These are phyloP conservation scores for Reticulascus tulasneorum DNA, from an alignment of 2,329 filamentous ascomycete genomes.

Conservation along the genomic window DNA sequence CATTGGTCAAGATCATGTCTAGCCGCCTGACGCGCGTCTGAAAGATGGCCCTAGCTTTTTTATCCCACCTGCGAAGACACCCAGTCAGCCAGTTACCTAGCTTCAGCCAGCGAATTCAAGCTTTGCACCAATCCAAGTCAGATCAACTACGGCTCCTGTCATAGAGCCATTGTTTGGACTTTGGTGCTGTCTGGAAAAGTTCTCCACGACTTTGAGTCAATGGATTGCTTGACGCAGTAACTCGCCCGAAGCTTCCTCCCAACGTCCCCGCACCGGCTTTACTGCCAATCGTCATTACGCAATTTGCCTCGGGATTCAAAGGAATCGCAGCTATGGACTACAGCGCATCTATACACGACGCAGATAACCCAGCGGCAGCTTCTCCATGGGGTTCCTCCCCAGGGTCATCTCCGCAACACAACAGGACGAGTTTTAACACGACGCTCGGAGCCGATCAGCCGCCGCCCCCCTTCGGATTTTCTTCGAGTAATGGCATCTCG, in stretches of 20 bases:
- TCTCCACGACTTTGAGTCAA: too few relatives aligned
- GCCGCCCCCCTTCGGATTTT: conserved; percentile 40
- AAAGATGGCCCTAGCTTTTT: too few relatives aligned
- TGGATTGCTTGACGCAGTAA: conserved; percentile 9
- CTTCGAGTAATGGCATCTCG: conserved; percentile 38
- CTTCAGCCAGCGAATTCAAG: too few relatives aligned
- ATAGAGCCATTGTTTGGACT: too few relatives aligned
- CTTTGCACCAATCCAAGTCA: too few relatives aligned
- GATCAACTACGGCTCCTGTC: too few relatives aligned
- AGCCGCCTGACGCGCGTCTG: too few relatives aligned
- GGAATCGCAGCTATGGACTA: conserved; percentile 47
- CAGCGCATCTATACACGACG: conserved; percentile 51
- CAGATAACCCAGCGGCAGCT: conserved; percentile 48
- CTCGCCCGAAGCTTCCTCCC: conserved; percentile 3
- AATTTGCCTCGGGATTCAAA: conserved; percentile 3
- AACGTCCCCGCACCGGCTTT: conserved; percentile 13
- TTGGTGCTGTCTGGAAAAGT: too few relatives aligned
- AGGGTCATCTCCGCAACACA: conserved; percentile 44
- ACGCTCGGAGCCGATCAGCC: conserved; percentile 34
- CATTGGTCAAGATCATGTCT: too few relatives aligned
- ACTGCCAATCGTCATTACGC: conserved; percentile 11
- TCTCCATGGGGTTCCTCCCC: conserved; percentile 57
- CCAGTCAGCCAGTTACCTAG: too few relatives aligned
- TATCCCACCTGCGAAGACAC: too few relatives aligned
- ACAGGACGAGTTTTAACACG: conserved; percentile 38